Percentiles rank a stretch among this genome's conserved stretches.
phyloP scores from a whole-genome alignment of 192 early-diverging fungal genomes.

The Coemansia sp. region DNA sequence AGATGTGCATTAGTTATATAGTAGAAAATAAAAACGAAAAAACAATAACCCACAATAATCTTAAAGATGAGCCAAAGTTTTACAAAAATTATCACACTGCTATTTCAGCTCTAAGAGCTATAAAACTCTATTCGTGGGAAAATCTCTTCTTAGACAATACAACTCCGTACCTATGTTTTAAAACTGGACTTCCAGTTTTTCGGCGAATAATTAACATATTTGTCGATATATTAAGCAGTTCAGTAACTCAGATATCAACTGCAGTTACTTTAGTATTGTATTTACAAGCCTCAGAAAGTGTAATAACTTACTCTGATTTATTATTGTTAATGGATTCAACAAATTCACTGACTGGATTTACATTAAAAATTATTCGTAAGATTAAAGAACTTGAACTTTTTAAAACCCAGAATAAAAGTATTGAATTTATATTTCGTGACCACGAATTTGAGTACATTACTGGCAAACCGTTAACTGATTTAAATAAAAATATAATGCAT shows the following conservation, averaged over 20 bases:
- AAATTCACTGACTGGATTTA: background rate
- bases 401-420: background rate
- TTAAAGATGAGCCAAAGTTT: conserved; percentile 2
- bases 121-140: conserved; percentile 68
- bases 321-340: background rate
- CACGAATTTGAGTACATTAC: conserved; percentile 2
- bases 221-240: background rate
- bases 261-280: background rate
- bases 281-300: background rate
- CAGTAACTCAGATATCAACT: background rate
- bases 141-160: conserved; percentile 19
- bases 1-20: background rate
- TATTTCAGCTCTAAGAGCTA: conserved; percentile 57
- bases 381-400: no score
- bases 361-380: no score
- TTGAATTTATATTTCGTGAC: conserved; percentile 5
- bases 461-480: conserved; percentile 1
- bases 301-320: background rate
- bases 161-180: background rate
- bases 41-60: background rate
- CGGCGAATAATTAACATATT: background rate
- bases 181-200: background rate
- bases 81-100: background rate
- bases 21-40: background rate
- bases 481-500: background rate